Percentiles rank a stretch among this genome's conserved stretches.
Evolutionary conservation across 2,329 filamentous ascomycete species (phyloP).

Genomic region (Coniochaeta ligniaria): DNA sequence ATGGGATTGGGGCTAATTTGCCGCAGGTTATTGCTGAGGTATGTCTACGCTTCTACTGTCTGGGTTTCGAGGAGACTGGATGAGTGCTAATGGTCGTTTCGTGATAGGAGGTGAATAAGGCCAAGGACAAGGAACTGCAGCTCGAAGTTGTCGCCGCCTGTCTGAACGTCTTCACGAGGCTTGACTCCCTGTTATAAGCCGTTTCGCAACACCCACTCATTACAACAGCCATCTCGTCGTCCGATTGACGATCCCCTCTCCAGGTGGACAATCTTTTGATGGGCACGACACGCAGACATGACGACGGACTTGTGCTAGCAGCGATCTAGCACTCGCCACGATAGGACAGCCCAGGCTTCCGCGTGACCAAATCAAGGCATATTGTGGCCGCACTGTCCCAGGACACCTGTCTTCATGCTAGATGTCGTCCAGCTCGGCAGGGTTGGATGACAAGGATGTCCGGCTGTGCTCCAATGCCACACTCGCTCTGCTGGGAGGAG

Average conservation of each 20-base stretch:
- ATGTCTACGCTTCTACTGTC: conserved; percentile 13
- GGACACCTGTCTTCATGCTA: background rate
- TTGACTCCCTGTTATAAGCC: conserved; percentile 73
- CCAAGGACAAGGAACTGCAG: conserved; percentile 91
- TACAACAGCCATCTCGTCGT: background rate
- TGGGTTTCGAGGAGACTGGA: background rate
- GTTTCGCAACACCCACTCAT: background rate
- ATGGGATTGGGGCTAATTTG: conserved; percentile 87
- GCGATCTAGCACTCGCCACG: background rate
- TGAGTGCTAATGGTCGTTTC: background rate
- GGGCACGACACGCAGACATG: background rate
- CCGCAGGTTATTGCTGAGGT: conserved; percentile 78
- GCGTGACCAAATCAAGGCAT: background rate
- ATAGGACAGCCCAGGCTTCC: background rate
- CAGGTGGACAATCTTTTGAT: background rate
- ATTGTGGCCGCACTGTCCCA: background rate
- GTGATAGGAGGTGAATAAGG: conserved; percentile 65
- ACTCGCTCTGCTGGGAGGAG: background rate
- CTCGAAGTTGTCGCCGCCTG: conserved; percentile 96
- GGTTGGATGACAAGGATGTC: background rate
- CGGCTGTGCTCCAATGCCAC: background rate
- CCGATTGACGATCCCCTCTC: background rate
- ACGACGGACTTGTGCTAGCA: background rate
- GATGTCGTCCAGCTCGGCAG: background rate
- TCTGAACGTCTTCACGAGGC: conserved; percentile 91